A percentile compares a stretch with the other conserved stretches of the same genome.
phyloP scores from a whole-genome alignment of 768 basidiomycete genomes.

The Hericium rajendrae region DNA sequence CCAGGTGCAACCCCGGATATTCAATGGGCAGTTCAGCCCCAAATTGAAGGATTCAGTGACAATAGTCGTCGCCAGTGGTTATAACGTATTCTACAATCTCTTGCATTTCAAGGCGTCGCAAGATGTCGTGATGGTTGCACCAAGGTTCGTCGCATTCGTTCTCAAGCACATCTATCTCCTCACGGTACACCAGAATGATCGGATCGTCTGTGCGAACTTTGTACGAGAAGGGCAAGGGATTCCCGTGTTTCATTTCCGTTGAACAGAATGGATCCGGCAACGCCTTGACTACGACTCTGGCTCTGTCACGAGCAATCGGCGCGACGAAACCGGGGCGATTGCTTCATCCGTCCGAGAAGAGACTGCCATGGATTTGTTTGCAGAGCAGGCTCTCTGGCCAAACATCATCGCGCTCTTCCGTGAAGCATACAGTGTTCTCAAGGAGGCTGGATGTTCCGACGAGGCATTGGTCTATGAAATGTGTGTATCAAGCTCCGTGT shows the following conservation, averaged over 20 bases:
- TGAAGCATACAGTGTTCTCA: slow-evolving; percentile 50
- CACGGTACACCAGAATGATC: slow-evolving; percentile 40
- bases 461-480: slow-evolving; percentile 61
- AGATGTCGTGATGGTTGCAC: slow-evolving; percentile 60
- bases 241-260: slow-evolving; percentile 56
- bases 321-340: slow-evolving; percentile 57
- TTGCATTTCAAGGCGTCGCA: slow-evolving; percentile 43
- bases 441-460: slow-evolving; percentile 57
- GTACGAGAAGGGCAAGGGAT: slow-evolving; percentile 49
- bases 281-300: slow-evolving; percentile 37
- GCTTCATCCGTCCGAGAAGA: slow-evolving; percentile 54
- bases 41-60: slow-evolving; percentile 37
- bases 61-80: slow-evolving; percentile 54
- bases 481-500: slow-evolving; percentile 22
- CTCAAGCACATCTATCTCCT: background rate
- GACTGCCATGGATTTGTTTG: slow-evolving; percentile 56
- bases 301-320: slow-evolving; percentile 47
- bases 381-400: slow-evolving; percentile 59
- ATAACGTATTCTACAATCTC: slow-evolving; percentile 55
- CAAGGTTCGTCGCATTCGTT: slow-evolving; percentile 29
- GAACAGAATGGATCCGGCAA: slow-evolving; percentile 50
- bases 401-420: slow-evolving; percentile 58
- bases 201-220: slow-evolving; percentile 55
- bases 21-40: slow-evolving; percentile 45
- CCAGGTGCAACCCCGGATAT: slow-evolving; percentile 53